Conservation (phyloP, 2,329 filamentous ascomycete genomes). For the Talaromyces sp. region DNA sequence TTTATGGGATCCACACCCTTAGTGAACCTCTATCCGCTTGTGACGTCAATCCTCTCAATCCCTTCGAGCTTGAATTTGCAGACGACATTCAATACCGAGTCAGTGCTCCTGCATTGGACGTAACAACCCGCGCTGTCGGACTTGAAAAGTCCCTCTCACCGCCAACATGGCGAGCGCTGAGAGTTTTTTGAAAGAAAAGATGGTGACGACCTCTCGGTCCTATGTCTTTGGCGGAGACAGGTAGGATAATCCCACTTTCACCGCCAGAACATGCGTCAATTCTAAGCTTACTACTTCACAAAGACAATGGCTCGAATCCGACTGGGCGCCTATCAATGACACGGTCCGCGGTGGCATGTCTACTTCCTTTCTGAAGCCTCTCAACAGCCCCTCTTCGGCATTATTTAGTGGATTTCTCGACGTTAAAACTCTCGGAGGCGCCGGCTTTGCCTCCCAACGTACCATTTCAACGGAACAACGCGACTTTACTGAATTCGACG, state of each 20-base stretch:
- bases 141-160: not conserved
- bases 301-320: conserved; percentile 17
- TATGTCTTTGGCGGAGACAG: conserved; percentile 8
- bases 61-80: not conserved
- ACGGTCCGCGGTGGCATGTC: conserved; percentile 71
- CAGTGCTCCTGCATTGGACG: not conserved
- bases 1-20: not conserved
- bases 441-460: conserved; percentile 76
- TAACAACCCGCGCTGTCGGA: not conserved
- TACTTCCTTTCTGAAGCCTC: conserved; percentile 44
- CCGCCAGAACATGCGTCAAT: not conserved
- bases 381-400: conserved; percentile 34
- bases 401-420: conserved; percentile 66
- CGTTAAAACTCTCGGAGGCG: conserved; percentile 68
- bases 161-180: not conserved
- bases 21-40: not conserved
- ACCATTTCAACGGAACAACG: conserved; percentile 43
- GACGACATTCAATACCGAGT: not conserved
- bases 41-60: not conserved
- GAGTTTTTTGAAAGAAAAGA: not conserved
- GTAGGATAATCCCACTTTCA: not conserved
- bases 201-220: not conserved
- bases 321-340: conserved; percentile 70
- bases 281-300: not conserved
- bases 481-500: conserved; percentile 59